Evolutionary conservation across 2,329 filamentous ascomycete species (phyloP), one percentile per base, ranked within the genome.

Genomic region (Didymella segeticola): DNA sequence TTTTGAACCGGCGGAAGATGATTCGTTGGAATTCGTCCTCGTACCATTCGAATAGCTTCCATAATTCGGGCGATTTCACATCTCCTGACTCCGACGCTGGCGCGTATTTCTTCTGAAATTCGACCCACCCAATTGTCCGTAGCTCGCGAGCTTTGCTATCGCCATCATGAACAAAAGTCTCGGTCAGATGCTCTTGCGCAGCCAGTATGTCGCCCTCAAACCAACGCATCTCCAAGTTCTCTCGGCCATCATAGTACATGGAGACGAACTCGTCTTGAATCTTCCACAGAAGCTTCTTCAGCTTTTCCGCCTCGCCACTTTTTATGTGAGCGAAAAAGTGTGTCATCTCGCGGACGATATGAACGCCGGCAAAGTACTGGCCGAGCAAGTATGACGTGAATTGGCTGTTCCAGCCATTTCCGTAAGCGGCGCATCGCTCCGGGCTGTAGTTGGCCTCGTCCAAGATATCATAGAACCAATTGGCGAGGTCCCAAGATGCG

Each of bases 191-290:
- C 36, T 48, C 53, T 43, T 52, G 53, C 6, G 26, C 47, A 41
- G 53, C 47, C 7, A 56, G 38, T 56, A 56, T 41, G 38, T 56
- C 47, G 14, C 47, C 53, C 22, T 56, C 47, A 17, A 52, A 56
- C 53, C 43, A 52, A 22, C 53, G 53, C 53, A 56, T 56, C 17
- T 48, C 43, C 22, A 27, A 20, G 22, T 23, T 48, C 27, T 56
- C 53, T n/a, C 37, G 23, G 14, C 53, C 53, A 10, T 48, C 33
- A 17, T 52, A 56, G 12, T 52, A 3, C 43, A 56, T 48, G 1
- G 53, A 48, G 8, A 45, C 30, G 29, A 52, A 56, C 33, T 56
- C 47, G 15, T 56, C 43, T 39, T 56, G 47, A 15, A 52, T 56
- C 10, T 56, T 56, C 53, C 38, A 52, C 12, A 56, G 53, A 23